Conservation (phyloP, 108 stramenopile genomes). For the Epithemia pelagica region DNA sequence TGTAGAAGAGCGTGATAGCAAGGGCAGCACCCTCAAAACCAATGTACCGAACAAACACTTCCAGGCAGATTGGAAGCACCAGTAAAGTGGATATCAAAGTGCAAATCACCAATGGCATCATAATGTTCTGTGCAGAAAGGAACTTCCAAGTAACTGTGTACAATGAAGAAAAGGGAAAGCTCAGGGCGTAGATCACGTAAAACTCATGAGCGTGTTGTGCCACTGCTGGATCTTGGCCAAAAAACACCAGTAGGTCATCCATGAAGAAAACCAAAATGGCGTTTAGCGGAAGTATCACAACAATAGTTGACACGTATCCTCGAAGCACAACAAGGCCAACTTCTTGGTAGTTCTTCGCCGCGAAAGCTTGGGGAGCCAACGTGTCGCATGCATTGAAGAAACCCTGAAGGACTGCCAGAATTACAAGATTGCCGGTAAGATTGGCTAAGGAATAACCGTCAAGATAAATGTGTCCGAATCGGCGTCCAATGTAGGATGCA, state of each 20-base stretch:
- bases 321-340: slow-evolving; percentile 39
- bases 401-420: slow-evolving; percentile 19
- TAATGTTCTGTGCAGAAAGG: slow-evolving; percentile 33
- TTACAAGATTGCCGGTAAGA: slow-evolving; percentile 28
- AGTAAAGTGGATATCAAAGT: slow-evolving; percentile 6
- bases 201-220: slow-evolving; percentile 18
- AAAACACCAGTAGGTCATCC: neutral
- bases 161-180: slow-evolving; percentile 31
- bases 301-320: slow-evolving; percentile 22
- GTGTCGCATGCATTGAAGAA: slow-evolving; percentile 33
- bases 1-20: slow-evolving; percentile 23
- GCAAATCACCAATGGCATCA: slow-evolving; percentile 31
- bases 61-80: slow-evolving; percentile 27
- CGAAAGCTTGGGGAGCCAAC: slow-evolving; percentile 37
- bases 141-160: slow-evolving; percentile 39
- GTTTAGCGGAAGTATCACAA: slow-evolving; percentile 30
- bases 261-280: slow-evolving; percentile 12
- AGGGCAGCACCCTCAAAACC: slow-evolving; percentile 35
- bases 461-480: slow-evolving; percentile 22
- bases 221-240: slow-evolving; percentile 29
- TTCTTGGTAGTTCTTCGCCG: slow-evolving; percentile 24
- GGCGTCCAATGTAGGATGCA: slow-evolving; percentile 31
- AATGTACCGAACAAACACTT: slow-evolving; percentile 3
- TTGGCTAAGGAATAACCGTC: slow-evolving; percentile 33
- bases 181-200: slow-evolving; percentile 26